These are phyloP conservation scores for Tuber indicum DNA, from an alignment of 495 filamentous ascomycete genomes.

Conservation along the genomic window DNA sequence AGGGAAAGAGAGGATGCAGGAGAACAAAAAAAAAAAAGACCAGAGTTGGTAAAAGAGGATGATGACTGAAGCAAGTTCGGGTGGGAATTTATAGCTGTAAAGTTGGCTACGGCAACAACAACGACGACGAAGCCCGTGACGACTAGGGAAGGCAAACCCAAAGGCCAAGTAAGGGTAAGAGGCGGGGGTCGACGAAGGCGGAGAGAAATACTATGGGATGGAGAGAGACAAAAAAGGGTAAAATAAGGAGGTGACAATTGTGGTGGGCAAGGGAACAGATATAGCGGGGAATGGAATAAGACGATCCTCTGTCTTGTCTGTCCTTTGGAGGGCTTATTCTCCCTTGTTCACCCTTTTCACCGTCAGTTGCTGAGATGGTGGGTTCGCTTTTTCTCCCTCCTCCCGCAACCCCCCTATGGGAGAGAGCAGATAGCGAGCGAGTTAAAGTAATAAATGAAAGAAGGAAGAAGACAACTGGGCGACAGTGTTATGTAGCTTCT, in stretches of 20 bases:
- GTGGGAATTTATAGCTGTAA: neutral
- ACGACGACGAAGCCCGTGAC: neutral
- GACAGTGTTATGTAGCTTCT: neutral
- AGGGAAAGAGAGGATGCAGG: neutral
- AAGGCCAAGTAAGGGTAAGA: neutral
- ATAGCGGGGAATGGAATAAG: neutral
- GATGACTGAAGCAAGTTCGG: neutral
- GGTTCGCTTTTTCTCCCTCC: neutral
- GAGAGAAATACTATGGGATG: neutral
- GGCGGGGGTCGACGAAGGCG: neutral
- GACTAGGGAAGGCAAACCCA: neutral
- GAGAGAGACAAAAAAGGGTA: neutral
- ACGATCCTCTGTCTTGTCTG: neutral
- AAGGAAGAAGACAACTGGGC: neutral
- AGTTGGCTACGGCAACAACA: neutral
- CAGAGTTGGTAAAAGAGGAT: neutral
- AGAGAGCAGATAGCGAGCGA: neutral
- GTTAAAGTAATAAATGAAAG: neutral
- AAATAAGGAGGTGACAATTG: neutral
- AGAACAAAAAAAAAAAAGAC: slow-evolving; percentile 14
- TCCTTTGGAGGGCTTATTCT: neutral
- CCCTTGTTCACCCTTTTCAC: neutral
- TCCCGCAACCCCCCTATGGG: neutral
- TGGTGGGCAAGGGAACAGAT: neutral
- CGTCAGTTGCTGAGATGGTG: neutral